Base-by-base conservation (phyloP, 345 rosid genomes). In the Carallia pectinifolia region DNA sequence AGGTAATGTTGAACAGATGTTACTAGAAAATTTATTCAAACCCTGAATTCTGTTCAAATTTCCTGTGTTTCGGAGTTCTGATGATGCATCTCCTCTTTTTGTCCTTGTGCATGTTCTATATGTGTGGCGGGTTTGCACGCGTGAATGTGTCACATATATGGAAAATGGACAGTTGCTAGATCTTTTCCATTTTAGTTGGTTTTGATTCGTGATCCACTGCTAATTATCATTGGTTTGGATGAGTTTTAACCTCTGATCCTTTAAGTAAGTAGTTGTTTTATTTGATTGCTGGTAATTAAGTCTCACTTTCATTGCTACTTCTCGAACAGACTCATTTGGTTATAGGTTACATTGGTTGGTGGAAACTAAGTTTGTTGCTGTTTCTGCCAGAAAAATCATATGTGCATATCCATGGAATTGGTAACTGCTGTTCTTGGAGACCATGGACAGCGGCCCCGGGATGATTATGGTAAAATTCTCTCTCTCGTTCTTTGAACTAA, bases 341-440 rank as follows among this genome's bases (percentile, higher is more conserved):
- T n/a, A 30, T 73, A n/a, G 68, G 30, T n/a, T 56, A 38, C 5
- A 5, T 64, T 61, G 40, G 7, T 27, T 63, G 55, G 56, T 62
- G 50, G 27, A 71, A 38, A 15, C 38, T 62, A 53, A 59, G 58
- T 37, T 73, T 30, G 48, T 39, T 61, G 3, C 58, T 61, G 58
- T 44, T 64, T 47, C 53, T 79, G 72, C 55, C 85, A 94, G 99
- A 83, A 71, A 71, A 86, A 85, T 61, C 90, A 72, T 29, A 86
- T 89, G 87, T 91, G 90, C 83, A 83, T 94, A 82, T 94, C 99
- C 58, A 94, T 92, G 99, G 99, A 94, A 79, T 81, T 94, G 74
- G 99, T 94, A 34, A 94, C 99, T 47, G 99, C 99, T 61, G 97
- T 94, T 70, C 87, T 94, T 58, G 99, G 99, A 78, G 99, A 94